Evolutionary conservation across 108 stramenopile genomes (phyloP).

Genomic region (Nitzschia inconspicua): DNA sequence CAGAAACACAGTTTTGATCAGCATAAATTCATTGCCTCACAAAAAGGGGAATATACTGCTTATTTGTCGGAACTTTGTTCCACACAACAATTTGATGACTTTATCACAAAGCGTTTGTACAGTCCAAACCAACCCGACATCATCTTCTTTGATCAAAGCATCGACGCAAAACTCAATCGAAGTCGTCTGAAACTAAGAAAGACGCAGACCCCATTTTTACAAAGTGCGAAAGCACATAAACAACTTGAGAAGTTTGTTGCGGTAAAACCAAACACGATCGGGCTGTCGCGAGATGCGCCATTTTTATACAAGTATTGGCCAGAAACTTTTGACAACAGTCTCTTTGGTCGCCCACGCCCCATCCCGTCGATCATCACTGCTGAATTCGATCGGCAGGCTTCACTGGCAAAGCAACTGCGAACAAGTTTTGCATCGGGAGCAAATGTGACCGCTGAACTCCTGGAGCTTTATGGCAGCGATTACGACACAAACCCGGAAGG

Average conservation of each 20-base stretch:
- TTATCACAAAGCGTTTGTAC: conserved; percentile 81
- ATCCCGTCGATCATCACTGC: conserved; percentile 80
- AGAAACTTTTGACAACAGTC: conserved; percentile 49
- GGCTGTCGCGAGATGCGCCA: conserved; percentile 22
- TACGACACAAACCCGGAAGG: conserved; percentile 58
- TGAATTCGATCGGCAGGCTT: conserved; percentile 80
- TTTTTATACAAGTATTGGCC: conserved; percentile 78
- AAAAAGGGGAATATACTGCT: conserved; percentile 58
- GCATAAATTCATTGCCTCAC: conserved; percentile 57
- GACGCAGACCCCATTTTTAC: conserved; percentile 73
- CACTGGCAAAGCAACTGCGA: conserved; percentile 56
- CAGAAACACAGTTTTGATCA: conserved; percentile 37
- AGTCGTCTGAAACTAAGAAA: conserved; percentile 68
- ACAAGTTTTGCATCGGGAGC: conserved; percentile 12
- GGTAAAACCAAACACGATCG: conserved; percentile 48
- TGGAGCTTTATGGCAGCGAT: conserved; percentile 37
- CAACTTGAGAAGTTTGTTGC: conserved; percentile 70
- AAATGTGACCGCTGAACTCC: conserved; percentile 14
- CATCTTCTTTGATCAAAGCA: conserved; percentile 86
- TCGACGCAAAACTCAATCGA: conserved; percentile 84
- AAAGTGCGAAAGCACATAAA: conserved; percentile 77
- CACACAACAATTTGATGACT: conserved; percentile 89
- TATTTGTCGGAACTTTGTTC: conserved; percentile 65
- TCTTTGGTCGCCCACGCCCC: conserved; percentile 68
- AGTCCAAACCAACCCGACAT: conserved; percentile 78